A percentile compares a stretch with the other conserved stretches of the same genome.
Evolutionary conservation across 371 early-diverging fungal species (phyloP).

Genomic region (Batrachochytrium dendrobatidis): DNA sequence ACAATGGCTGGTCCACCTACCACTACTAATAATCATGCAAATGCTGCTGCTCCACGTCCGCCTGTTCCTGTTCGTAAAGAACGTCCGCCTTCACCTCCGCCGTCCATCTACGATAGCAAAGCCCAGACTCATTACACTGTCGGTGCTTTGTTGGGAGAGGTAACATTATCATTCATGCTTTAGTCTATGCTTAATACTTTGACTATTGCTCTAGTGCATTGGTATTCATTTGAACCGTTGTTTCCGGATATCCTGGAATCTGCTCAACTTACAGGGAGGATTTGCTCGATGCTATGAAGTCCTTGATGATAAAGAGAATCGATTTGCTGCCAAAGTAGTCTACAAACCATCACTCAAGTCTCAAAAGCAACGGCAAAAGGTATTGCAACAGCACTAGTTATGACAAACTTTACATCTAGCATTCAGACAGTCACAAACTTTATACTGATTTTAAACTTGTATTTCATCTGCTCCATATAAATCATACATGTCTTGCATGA

Average conservation of each 20-base stretch:
- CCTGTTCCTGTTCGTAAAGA: background rate
- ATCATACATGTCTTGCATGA: background rate
- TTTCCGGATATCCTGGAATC: background rate
- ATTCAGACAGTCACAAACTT: slow-evolving; percentile 7
- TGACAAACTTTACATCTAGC: slow-evolving; percentile 5
- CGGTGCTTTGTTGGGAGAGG: slow-evolving; percentile 43
- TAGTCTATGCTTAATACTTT: background rate
- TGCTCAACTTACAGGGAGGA: slow-evolving; percentile 58
- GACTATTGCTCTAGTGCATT: background rate
- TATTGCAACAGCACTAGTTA: slow-evolving; percentile 17
- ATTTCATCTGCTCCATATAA: background rate
- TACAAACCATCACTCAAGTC: slow-evolving; percentile 52
- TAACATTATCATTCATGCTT: slow-evolving; percentile 2
- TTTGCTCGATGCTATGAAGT: slow-evolving; percentile 84
- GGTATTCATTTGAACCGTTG: background rate
- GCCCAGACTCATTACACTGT: slow-evolving; percentile 16
- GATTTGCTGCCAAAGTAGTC: slow-evolving; percentile 74
- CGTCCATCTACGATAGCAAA: slow-evolving; percentile 24
- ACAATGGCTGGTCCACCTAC: too few relatives aligned
- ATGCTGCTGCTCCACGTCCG: too few relatives aligned
- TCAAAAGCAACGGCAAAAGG: slow-evolving; percentile 58
- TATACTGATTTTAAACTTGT: slow-evolving; percentile 18
- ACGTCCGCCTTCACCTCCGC: slow-evolving; percentile 11
- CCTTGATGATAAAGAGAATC: slow-evolving; percentile 26
- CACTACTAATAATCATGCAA: too few relatives aligned